A percentile compares a stretch with the other conserved stretches of the same genome.
These are phyloP conservation scores for Trichoderma cornu-damae DNA, from an alignment of 2,329 filamentous ascomycete genomes.

Conservation along the genomic window DNA sequence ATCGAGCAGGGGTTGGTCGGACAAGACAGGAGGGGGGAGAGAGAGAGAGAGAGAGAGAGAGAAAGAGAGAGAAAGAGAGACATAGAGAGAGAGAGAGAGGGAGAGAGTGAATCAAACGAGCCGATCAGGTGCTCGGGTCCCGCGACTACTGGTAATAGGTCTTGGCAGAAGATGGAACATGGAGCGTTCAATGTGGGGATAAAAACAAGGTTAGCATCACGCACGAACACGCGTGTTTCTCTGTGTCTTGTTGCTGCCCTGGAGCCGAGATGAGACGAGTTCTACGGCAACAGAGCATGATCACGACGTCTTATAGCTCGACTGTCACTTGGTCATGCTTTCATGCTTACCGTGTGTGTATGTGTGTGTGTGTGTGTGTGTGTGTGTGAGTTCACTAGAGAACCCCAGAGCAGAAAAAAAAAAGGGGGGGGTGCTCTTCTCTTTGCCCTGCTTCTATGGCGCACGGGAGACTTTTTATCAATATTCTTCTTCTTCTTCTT, in stretches of 20 bases:
- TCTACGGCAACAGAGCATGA: neutral
- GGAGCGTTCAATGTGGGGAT: too few relatives aligned
- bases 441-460: slow-evolving; percentile 8
- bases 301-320: neutral
- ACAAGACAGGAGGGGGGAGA: neutral
- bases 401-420: neutral
- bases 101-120: slow-evolving; percentile 1
- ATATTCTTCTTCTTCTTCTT: too few relatives aligned
- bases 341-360: too few relatives aligned
- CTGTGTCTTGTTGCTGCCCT: neutral
- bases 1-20: neutral
- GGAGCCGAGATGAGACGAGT: neutral
- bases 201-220: too few relatives aligned
- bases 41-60: neutral
- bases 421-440: neutral
- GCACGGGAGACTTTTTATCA: neutral
- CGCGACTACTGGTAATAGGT: neutral
- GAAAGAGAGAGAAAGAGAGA: neutral
- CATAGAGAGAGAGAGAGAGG: neutral
- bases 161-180: neutral
- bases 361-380: too few relatives aligned
- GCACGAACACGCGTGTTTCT: too few relatives aligned
- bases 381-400: neutral
- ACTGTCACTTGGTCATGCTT: slow-evolving; percentile 1
- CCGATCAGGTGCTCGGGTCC: slow-evolving; percentile 7